Conservation (phyloP, 2,329 filamentous ascomycete species). For the Colletotrichum musae region DNA sequence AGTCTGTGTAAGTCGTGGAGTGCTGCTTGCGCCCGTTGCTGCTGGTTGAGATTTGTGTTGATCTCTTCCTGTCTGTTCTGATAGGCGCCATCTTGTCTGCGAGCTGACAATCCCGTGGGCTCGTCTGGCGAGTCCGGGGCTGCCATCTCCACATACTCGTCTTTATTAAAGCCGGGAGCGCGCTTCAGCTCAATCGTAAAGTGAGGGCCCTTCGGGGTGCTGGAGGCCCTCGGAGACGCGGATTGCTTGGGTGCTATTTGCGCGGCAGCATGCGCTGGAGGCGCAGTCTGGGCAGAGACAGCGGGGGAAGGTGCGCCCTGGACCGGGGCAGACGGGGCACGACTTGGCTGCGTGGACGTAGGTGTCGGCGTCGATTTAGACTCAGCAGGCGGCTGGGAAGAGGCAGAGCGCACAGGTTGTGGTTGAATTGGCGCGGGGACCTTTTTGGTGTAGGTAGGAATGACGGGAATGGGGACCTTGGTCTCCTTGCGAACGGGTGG, state of each 20-base stretch:
- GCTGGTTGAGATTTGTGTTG: conserved; percentile 80
- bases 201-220: neutral
- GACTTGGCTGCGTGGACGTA: conserved; percentile 1
- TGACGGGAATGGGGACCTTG: conserved; percentile 12
- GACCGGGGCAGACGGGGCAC: neutral
- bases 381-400: conserved; percentile 6
- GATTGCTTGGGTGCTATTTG: conserved; percentile 9
- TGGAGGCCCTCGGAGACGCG: neutral
- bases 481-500: conserved; percentile 15
- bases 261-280: neutral
- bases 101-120: conserved; percentile 62
- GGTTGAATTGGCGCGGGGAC: conserved; percentile 1
- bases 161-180: conserved; percentile 60
- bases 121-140: conserved; percentile 63
- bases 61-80: conserved; percentile 67
- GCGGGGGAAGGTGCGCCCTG: neutral
- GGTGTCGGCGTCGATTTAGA: neutral
- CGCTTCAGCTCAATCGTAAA: conserved; percentile 66
- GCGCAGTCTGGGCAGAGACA: neutral
- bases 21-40: conserved; percentile 83
- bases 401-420: neutral
- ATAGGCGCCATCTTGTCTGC: conserved; percentile 62
- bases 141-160: conserved; percentile 63
- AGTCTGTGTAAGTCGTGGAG: conserved; percentile 79
- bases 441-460: conserved; percentile 10